Base-by-base conservation (phyloP, 805 yeast species). In the Pichia phayaonensis region DNA sequence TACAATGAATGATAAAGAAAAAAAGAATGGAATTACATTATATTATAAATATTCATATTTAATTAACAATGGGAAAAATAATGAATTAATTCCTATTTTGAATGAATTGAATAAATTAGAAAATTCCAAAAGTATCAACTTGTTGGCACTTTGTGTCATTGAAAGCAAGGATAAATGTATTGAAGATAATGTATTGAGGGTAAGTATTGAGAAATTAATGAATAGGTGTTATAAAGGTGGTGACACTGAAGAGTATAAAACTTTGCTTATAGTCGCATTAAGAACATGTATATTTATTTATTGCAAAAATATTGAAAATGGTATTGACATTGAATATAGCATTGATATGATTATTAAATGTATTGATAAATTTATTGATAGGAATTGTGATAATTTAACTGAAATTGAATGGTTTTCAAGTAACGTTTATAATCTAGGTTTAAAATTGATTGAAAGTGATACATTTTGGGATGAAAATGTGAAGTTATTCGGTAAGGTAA, bases 381-480 rank as follows among this genome's bases (percentile, higher is more conserved):
- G 8, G n/a, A 34, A 34, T 4, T 34, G 7, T 34, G 38, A 34
- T n/a, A 34, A 34, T 34, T 34, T 34, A 7, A 50, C 45, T 36
- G 74, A 71, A 46, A 46, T 69, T 31, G 74, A 71, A 55, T 65
- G 66, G 64, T 52, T 72, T 10, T 61, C 71, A 1, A 65, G 70
- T 2, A 54, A 60, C 1, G 59, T 68, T 42, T 72, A 76, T 76
- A 72, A 72, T 44, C 55, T 56, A 41, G 75, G 75, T 1, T 66
- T 72, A 4, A 61, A 58, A 20, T 38, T 47, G 4, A 52, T 66
- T 7, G 20, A 34, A 16, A 11, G 11, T 16, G 38, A 11, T 16
- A 34, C 16, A 6, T 34, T 16, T 34, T 34, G 38, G 38, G 10
- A 7, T 16, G 38, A 34, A 34, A 34, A 11, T 34, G 18, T 34